Evolutionary conservation across 192 early-diverging fungal genomes (phyloP).

Genomic region (Chytriomyces sp.): DNA sequence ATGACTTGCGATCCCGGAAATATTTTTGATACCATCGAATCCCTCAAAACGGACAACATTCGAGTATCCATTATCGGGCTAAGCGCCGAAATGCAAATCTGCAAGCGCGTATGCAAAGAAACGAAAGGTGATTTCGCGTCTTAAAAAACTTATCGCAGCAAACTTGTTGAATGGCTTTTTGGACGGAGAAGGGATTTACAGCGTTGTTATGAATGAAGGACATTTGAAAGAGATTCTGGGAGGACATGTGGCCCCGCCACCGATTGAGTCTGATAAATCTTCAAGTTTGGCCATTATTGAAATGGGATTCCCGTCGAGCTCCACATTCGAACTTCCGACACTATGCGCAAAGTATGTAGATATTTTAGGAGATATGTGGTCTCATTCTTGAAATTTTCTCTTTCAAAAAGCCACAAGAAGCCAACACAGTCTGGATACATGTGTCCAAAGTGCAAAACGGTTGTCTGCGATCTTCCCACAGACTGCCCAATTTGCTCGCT

Average conservation of each 20-base stretch:
- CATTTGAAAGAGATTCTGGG: conserved; percentile 85
- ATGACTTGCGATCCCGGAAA: conserved; percentile 95
- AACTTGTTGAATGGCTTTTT: neutral
- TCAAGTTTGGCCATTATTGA: conserved; percentile 73
- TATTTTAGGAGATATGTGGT: no score
- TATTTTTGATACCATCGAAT: conserved; percentile 79
- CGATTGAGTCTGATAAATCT: conserved; percentile 61
- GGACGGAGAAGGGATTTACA: conserved; percentile 67
- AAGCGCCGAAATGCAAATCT: conserved; percentile 88
- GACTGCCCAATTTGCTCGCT: conserved; percentile 91
- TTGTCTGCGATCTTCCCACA: conserved; percentile 86
- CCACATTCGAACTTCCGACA: conserved; percentile 48
- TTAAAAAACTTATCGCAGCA: neutral
- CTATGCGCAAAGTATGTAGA: conserved; percentile 91
- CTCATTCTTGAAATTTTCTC: neutral
- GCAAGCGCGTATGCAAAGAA: conserved; percentile 70
- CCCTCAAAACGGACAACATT: conserved; percentile 71
- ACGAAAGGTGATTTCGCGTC: conserved; percentile 67
- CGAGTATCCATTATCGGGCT: conserved; percentile 87
- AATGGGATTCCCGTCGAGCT: conserved; percentile 89
- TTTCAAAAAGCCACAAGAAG: conserved; percentile 59
- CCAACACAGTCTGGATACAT: conserved; percentile 76
- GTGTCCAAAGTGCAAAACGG: conserved; percentile 83
- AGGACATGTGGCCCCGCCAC: conserved; percentile 87
- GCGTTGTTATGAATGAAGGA: conserved; percentile 81